Evolutionary conservation across 805 yeast genomes (phyloP).

Genomic region (Saturnispora zaruensis): DNA sequence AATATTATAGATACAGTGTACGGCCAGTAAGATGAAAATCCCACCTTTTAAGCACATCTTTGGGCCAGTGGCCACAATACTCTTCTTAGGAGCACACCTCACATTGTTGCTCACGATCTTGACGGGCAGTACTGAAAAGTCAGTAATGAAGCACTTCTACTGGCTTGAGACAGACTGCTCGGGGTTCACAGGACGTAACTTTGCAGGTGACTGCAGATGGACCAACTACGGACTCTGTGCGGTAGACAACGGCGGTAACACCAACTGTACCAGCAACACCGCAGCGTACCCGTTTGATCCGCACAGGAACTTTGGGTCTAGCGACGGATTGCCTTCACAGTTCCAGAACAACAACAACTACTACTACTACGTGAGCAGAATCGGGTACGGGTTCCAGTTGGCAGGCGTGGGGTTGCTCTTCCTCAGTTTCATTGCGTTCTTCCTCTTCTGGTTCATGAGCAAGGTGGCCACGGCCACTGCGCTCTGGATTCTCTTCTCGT

Average conservation of each 20-base stretch:
- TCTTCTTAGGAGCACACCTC: conserved; percentile 35
- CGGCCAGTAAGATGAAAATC: neutral
- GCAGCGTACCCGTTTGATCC: conserved; percentile 90
- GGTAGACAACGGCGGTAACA: conserved; percentile 34
- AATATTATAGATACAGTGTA: too few species aligned
- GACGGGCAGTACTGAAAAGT: conserved; percentile 48
- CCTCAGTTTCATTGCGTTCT: conserved; percentile 35
- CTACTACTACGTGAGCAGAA: conserved; percentile 59
- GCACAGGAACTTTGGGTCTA: conserved; percentile 52
- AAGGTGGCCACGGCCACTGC: neutral
- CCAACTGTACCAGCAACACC: conserved; percentile 41
- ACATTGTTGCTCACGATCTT: conserved; percentile 56
- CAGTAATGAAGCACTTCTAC: conserved; percentile 53
- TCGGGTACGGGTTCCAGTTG: conserved; percentile 56
- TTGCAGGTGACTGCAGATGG: conserved; percentile 54
- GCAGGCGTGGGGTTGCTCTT: conserved; percentile 49
- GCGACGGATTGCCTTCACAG: conserved; percentile 41
- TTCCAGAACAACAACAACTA: conserved; percentile 42
- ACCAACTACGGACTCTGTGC: conserved; percentile 62
- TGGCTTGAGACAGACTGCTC: conserved; percentile 75
- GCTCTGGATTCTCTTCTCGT: conserved; percentile 9
- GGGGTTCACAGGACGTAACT: conserved; percentile 37
- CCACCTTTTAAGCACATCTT: conserved; percentile 2
- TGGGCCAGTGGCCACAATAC: conserved; percentile 10
- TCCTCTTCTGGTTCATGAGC: conserved; percentile 12